A percentile compares a stretch with the other conserved stretches of the same genome.
Conservation (phyloP, 352 stramenopile species). For the Phytophthora ohioensis region DNA sequence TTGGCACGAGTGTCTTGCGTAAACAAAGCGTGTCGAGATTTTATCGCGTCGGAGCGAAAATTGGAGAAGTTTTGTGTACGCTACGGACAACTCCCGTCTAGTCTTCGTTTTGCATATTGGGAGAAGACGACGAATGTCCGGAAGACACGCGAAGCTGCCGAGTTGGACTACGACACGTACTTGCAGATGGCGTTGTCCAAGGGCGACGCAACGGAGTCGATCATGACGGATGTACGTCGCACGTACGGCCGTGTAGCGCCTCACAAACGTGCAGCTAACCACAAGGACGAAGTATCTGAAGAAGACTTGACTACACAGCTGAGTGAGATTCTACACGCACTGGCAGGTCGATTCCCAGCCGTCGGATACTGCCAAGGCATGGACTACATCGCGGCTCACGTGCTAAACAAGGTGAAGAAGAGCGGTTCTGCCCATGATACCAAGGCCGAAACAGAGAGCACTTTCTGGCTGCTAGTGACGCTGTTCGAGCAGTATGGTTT, state of each 20-base stretch:
- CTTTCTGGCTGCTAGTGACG: constrained; percentile 84
- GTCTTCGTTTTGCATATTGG: constrained; percentile 80
- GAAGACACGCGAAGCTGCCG: constrained; percentile 56
- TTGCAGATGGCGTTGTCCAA: constrained; percentile 88
- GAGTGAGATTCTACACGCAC: constrained; percentile 81
- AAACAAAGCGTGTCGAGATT: constrained; percentile 64
- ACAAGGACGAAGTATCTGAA: constrained; percentile 67
- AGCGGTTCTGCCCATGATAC: constrained; percentile 46
- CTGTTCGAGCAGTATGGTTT: constrained; percentile 87
- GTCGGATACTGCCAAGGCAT: constrained; percentile 91
- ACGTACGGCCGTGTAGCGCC: constrained; percentile 86
- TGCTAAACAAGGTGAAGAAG: constrained; percentile 86
- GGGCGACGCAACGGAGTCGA: constrained; percentile 83
- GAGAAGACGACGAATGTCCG: constrained; percentile 58
- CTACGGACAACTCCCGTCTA: constrained; percentile 67
- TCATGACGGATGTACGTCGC: constrained; percentile 84
- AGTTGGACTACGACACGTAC: constrained; percentile 87
- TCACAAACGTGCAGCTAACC: constrained; percentile 71
- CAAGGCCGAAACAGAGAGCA: constrained; percentile 68
- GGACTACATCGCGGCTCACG: constrained; percentile 87
- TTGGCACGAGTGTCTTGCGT: constrained; percentile 59
- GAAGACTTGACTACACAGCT: constrained; percentile 81
- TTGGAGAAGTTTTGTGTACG: constrained; percentile 88
- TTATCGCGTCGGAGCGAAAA: constrained; percentile 68
- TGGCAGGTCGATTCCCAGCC: constrained; percentile 80